Base-by-base conservation (phyloP, 768 basidiomycete species). In the Hericium alpestre region DNA sequence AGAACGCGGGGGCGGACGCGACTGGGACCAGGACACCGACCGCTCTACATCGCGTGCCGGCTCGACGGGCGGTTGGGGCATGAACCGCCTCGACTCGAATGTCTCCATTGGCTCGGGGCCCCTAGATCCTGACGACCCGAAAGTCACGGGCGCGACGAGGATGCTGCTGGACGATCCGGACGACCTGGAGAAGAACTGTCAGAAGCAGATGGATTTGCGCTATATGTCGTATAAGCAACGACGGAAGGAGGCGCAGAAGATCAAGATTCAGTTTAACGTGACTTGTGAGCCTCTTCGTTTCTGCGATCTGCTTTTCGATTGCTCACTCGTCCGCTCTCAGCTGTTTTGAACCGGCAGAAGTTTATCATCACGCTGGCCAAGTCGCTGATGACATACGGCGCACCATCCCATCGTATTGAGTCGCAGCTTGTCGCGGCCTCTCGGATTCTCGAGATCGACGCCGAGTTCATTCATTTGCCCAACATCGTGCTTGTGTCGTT, bases 361-460 rank as follows among this genome's bases (percentile, higher is more conserved):
- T 96, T 94, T 71, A 71, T 95, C 22, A 77, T 92, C 64, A 91
- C 85, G 67, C 80, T 95, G 16, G 89, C 90, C 11, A 80, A 85
- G 58, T 83, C 90, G 16, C 75, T 96, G 49, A 93, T 95, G 90
- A 84, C 84, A 16, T 93, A 88, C 65, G 90, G 91, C 12, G 90
- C 92, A 16, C 91, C 91, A 0, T 91, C 90, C 23, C 93, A 96
- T 71, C 83, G 93, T 38, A 87, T 96, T 56, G 92, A 94, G 70
- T 85, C 90, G 1, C 93, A 94, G 67, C 82, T 96, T 51, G 77
- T 86, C 41, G 87, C 92, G 10, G 89, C 90, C 4, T 90, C 92
- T 0, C 81, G 83, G 8, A 90, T 93, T 53, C 81, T 96, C n/a
- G 90, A 93, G 64, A 81, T 95, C 56, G 83, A 90, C 66, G 89